Conservation (phyloP, 768 basidiomycete genomes). For the Podaxis rugospora region DNA sequence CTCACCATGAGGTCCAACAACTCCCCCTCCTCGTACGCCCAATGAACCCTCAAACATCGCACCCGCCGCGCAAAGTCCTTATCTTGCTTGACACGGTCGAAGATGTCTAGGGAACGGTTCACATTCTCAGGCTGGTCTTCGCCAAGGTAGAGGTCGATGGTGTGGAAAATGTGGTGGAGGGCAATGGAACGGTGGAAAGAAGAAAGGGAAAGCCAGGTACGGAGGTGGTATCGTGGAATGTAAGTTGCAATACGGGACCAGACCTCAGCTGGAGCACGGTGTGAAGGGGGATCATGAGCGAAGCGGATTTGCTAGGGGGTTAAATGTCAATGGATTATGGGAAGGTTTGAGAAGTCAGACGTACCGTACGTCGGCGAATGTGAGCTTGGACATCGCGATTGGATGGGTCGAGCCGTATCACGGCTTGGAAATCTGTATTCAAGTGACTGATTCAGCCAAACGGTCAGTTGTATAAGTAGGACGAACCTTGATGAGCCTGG, state of each 20-base stretch:
- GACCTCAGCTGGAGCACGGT: slow-evolving; percentile 59
- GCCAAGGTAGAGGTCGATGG: slow-evolving; percentile 63
- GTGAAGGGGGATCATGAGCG: slow-evolving; percentile 51
- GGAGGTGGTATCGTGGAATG: slow-evolving; percentile 61
- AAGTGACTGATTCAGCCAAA: background rate
- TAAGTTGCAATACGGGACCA: slow-evolving; percentile 64
- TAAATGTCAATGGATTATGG: background rate
- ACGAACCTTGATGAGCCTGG: slow-evolving; percentile 54
- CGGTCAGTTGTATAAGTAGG: background rate
- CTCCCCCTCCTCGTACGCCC: slow-evolving; percentile 67
- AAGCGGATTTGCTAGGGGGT: slow-evolving; percentile 42
- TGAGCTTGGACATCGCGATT: slow-evolving; percentile 50
- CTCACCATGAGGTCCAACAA: slow-evolving; percentile 59
- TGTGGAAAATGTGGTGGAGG: slow-evolving; percentile 60
- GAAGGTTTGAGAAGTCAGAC: slow-evolving; percentile 13
- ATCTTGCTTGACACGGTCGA: slow-evolving; percentile 62
- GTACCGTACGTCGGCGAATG: slow-evolving; percentile 44
- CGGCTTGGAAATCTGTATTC: slow-evolving; percentile 53
- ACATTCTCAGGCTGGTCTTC: slow-evolving; percentile 54
- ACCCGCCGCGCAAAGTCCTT: slow-evolving; percentile 55
- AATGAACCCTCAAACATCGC: slow-evolving; percentile 58
- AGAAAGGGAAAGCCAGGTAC: slow-evolving; percentile 66
- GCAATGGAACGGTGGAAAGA: slow-evolving; percentile 63
- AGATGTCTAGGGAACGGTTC: slow-evolving; percentile 60
- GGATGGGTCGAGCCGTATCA: slow-evolving; percentile 54